These are phyloP conservation scores for Salix brachista DNA, from an alignment of 345 rosid species.

Conservation along the genomic window DNA sequence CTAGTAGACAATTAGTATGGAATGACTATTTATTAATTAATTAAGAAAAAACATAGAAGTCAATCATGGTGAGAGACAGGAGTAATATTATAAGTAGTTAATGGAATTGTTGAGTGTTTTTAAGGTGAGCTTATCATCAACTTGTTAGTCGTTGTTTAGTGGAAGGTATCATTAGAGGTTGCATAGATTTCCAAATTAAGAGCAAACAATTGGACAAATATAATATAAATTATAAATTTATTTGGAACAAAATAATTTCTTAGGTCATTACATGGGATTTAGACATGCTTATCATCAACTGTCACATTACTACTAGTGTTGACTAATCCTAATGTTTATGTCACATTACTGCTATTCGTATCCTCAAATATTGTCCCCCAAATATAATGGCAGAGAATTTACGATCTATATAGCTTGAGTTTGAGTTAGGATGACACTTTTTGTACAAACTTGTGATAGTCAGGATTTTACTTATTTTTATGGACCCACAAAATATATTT, in stretches of 20 bases:
- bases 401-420: no score
- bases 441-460: fast-evolving
- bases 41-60: background rate
- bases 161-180: slow-evolving; percentile 18
- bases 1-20: background rate
- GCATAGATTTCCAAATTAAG: slow-evolving; percentile 26
- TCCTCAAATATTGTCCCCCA: no score
- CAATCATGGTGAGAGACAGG: background rate
- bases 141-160: slow-evolving; percentile 16
- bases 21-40: background rate
- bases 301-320: background rate
- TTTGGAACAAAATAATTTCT: slow-evolving; percentile 4
- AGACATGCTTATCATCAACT: background rate
- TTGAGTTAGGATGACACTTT: no score
- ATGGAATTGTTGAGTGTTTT: background rate
- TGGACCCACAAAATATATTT: no score
- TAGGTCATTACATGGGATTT: background rate
- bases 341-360: no score
- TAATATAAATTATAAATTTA: background rate
- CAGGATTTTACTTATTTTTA: fast-evolving
- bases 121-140: background rate
- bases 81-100: background rate
- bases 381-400: no score
- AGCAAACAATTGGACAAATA: slow-evolving; percentile 20
- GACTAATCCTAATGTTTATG: no score